phyloP scores from a whole-genome alignment of 2,329 filamentous ascomycete genomes.

The Hymenoscyphus scutula region DNA sequence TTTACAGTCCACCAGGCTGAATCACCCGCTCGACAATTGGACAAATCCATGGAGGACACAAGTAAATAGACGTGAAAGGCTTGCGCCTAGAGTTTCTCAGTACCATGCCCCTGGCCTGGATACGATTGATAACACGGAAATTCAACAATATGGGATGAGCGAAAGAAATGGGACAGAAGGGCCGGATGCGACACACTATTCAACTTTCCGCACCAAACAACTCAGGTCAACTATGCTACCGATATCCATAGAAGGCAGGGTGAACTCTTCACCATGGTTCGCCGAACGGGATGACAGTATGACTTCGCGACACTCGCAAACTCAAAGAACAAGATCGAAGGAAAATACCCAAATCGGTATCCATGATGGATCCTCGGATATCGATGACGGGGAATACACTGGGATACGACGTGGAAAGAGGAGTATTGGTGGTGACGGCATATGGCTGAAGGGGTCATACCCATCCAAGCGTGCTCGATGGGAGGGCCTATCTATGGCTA shows the following conservation, averaged over 20 bases:
- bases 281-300: not conserved
- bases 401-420: conserved; percentile 19
- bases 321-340: not conserved
- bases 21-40: conserved; percentile 61
- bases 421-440: conserved; percentile 19
- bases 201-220: not conserved
- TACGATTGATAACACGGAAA: not conserved
- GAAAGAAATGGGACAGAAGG: not conserved
- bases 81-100: not conserved
- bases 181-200: not conserved
- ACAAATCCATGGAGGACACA: conserved; percentile 48
- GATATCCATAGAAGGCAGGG: not conserved
- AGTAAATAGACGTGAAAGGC: not conserved
- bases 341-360: not conserved
- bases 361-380: not conserved
- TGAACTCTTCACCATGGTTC: conserved; percentile 20
- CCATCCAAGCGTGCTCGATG: conserved; percentile 33
- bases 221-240: not conserved
- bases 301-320: not conserved
- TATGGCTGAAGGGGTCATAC: conserved; percentile 35
- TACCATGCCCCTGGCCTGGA: not conserved
- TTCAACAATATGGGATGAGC: not conserved
- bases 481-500: conserved; percentile 26
- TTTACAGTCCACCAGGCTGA: conserved; percentile 59
- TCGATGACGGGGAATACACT: not conserved